Evolutionary conservation across 2,329 filamentous ascomycete genomes (phyloP).

Genomic region (Ophiostoma piceae): DNA sequence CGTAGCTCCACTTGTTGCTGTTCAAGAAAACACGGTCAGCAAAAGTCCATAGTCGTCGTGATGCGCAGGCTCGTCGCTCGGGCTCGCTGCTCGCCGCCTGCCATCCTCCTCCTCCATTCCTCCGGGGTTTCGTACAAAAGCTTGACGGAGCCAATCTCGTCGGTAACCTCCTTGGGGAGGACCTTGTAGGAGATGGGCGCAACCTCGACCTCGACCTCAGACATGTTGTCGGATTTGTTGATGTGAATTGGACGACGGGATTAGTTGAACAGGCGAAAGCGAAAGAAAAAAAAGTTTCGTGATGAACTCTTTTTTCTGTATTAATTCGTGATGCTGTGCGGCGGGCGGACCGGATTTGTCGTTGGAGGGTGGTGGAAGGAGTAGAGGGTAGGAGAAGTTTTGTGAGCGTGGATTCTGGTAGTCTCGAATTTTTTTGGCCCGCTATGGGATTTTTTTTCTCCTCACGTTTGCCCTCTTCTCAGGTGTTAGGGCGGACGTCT

Average conservation of each 20-base stretch:
- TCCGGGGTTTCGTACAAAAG: constrained; percentile 52
- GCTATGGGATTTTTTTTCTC: constrained; percentile 21
- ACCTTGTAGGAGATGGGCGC: constrained; percentile 68
- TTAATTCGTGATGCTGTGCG: constrained; percentile 17
- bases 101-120: neutral
- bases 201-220: constrained; percentile 95
- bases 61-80: neutral
- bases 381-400: constrained; percentile 17
- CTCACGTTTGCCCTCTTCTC: neutral
- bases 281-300: constrained; percentile 19
- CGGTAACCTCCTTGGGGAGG: constrained; percentile 87
- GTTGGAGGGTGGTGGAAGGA: constrained; percentile 18
- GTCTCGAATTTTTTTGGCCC: constrained; percentile 23
- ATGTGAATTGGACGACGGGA: constrained; percentile 28
- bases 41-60: neutral
- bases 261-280: constrained; percentile 14
- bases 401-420: constrained; percentile 18
- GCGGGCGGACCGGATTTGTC: constrained; percentile 19
- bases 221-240: constrained; percentile 56
- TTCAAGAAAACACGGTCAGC: constrained; percentile 21
- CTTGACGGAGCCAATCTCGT: constrained; percentile 88
- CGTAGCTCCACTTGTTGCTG: constrained; percentile 82
- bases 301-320: constrained; percentile 19
- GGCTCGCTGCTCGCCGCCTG: neutral
- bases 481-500: neutral